A percentile compares a stretch with the other conserved stretches of the same genome.
Evolutionary conservation across 2,329 filamentous ascomycete genomes (phyloP).

Genomic region (Lasiodiplodia gonubiensis): DNA sequence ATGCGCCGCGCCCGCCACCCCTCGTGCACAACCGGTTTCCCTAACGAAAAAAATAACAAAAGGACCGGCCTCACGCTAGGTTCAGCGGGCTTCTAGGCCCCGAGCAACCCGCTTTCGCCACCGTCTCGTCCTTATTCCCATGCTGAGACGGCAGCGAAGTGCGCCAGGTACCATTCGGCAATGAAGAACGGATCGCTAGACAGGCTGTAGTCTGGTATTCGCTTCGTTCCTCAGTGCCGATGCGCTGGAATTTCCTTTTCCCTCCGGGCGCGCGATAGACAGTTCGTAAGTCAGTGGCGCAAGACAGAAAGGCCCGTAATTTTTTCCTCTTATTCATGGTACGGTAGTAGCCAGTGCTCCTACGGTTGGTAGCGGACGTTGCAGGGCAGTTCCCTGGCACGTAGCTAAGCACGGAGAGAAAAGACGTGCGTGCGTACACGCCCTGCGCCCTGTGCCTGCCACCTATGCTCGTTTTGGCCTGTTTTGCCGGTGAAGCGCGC

Average conservation of each 20-base stretch:
- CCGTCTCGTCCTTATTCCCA: too few relatives aligned
- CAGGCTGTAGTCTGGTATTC: too few relatives aligned
- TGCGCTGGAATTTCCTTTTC: background rate
- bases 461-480: background rate
- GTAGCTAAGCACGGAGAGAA: background rate
- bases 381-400: background rate
- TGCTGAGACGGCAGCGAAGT: too few relatives aligned
- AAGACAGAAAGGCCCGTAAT: background rate
- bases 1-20: too few relatives aligned
- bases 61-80: too few relatives aligned
- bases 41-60: too few relatives aligned
- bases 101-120: too few relatives aligned
- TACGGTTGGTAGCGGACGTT: background rate
- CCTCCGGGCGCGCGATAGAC: background rate
- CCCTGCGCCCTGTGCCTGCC: background rate
- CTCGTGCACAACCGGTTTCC: too few relatives aligned
- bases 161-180: too few relatives aligned
- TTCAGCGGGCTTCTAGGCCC: too few relatives aligned
- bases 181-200: too few relatives aligned
- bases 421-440: background rate
- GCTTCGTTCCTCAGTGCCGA: background rate
- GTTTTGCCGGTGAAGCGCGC: background rate
- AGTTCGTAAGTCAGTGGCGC: background rate
- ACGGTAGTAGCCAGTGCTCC: background rate
- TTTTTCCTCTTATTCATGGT: background rate